phyloP scores from a whole-genome alignment of 2,329 filamentous ascomycete genomes.

The Ophiostoma sp. region DNA sequence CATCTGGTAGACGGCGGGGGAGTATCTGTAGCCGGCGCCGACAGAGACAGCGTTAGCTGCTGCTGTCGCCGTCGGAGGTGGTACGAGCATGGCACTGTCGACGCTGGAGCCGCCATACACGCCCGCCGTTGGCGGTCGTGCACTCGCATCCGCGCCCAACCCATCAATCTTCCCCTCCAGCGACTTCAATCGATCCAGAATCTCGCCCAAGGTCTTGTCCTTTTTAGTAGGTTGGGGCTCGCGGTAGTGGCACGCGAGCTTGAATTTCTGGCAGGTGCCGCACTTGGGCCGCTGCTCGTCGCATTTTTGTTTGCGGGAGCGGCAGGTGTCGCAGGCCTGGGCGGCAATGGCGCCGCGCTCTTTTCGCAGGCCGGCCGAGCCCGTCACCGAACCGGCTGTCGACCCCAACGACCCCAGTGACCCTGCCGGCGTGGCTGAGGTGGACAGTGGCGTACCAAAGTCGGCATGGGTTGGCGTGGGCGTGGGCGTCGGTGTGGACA shows the following conservation, averaged over 20 bases:
- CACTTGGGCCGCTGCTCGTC: constrained; percentile 64
- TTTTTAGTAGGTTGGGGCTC: constrained; percentile 65
- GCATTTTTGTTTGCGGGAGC: constrained; percentile 63
- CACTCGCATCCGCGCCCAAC: constrained; percentile 31
- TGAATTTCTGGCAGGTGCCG: constrained; percentile 57
- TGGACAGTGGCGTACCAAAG: background rate
- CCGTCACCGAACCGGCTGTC: background rate
- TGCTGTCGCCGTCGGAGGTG: background rate
- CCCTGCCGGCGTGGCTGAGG: background rate
- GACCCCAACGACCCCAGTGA: background rate
- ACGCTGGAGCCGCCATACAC: too few relatives aligned
- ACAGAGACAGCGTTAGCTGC: background rate
- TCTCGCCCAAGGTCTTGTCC: constrained; percentile 63
- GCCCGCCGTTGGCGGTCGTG: too few relatives aligned
- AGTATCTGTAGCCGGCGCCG: constrained; percentile 35
- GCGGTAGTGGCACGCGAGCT: constrained; percentile 60
- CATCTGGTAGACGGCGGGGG: constrained; percentile 51
- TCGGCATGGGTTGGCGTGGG: constrained; percentile 1
- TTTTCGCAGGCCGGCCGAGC: constrained; percentile 37
- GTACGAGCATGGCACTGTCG: too few relatives aligned
- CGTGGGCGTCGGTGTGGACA: constrained; percentile 2
- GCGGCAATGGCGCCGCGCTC: constrained; percentile 52
- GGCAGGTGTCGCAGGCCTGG: constrained; percentile 61
- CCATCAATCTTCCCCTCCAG: constrained; percentile 58
- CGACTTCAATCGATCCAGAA: constrained; percentile 56